Conservation (phyloP, 164 flowering plant genomes). For the Piper betle region DNA sequence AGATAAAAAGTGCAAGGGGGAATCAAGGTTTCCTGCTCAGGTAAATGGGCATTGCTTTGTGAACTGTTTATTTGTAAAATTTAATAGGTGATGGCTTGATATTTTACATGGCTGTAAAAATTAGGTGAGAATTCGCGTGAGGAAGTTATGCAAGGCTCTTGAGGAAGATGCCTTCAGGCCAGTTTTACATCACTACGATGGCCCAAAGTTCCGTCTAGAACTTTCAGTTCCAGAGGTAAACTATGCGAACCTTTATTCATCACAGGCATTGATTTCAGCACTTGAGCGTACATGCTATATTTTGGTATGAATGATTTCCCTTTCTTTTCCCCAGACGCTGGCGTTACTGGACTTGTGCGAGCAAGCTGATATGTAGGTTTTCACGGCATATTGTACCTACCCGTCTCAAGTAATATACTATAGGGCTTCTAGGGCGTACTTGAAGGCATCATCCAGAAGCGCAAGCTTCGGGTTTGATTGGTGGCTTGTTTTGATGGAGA, state of each 20-base stretch:
- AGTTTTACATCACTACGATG: constrained; percentile 34
- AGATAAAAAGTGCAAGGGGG: constrained; percentile 14
- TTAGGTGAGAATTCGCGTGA: constrained; percentile 60
- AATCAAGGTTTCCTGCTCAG: constrained; percentile 14
- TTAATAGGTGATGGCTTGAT: neutral
- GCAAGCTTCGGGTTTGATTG: constrained; percentile 6
- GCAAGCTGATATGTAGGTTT: constrained; percentile 6
- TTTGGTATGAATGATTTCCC: neutral
- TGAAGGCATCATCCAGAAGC: neutral
- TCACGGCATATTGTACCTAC: neutral
- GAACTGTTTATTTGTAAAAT: neutral
- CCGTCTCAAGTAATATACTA: neutral
- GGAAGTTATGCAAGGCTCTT: constrained; percentile 63
- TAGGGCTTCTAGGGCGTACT: neutral
- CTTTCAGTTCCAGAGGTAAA: constrained; percentile 80
- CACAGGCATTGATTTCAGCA: neutral
- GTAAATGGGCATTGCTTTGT: neutral
- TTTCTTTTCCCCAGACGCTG: constrained; percentile 5
- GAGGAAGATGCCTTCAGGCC: constrained; percentile 89
- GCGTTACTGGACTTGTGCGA: constrained; percentile 9
- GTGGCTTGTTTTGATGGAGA: neutral
- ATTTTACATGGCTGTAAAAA: neutral
- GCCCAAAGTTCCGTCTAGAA: constrained; percentile 85
- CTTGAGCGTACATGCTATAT: neutral
- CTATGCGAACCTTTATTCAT: neutral